Evolutionary conservation across 208 protist genomes (phyloP).

Genomic region (Trypanosoma platydactyli): DNA sequence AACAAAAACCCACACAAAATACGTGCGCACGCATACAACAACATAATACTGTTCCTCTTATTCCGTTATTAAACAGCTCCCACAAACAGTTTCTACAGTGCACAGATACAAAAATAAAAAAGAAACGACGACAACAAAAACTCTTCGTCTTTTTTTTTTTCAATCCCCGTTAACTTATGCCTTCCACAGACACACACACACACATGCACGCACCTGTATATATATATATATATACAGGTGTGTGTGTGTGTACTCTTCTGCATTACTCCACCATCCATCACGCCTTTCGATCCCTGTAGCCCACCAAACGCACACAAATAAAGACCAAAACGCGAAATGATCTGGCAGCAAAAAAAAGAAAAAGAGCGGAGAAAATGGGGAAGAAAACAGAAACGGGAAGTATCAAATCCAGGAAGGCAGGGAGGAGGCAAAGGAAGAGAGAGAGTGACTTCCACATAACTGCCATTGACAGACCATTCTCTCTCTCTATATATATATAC

Average conservation of each 20-base stretch:
- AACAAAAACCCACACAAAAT: no score
- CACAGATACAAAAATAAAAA: conserved; percentile 22
- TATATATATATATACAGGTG: conserved; percentile 4
- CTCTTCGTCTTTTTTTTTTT: conserved; percentile 8
- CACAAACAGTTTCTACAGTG: conserved; percentile 9
- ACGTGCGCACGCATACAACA: no score
- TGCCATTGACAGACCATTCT: neutral
- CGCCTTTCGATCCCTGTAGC: no score
- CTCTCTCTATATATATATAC: neutral
- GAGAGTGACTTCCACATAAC: neutral
- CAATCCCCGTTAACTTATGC: no score
- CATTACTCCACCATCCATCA: no score
- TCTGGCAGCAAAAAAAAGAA: neutral
- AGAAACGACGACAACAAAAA: conserved; percentile 4
- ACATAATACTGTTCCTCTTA: no score
- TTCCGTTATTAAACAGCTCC: no score
- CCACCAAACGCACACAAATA: neutral
- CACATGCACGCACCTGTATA: neutral
- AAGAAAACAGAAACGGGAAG: neutral
- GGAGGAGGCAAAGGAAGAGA: neutral
- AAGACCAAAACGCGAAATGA: neutral
- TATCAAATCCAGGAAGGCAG: neutral
- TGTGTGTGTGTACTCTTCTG: neutral
- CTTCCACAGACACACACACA: no score
- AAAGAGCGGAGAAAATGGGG: neutral